phyloP scores from a whole-genome alignment of 305 asterid genomes.

The Rubia tinctorum region DNA sequence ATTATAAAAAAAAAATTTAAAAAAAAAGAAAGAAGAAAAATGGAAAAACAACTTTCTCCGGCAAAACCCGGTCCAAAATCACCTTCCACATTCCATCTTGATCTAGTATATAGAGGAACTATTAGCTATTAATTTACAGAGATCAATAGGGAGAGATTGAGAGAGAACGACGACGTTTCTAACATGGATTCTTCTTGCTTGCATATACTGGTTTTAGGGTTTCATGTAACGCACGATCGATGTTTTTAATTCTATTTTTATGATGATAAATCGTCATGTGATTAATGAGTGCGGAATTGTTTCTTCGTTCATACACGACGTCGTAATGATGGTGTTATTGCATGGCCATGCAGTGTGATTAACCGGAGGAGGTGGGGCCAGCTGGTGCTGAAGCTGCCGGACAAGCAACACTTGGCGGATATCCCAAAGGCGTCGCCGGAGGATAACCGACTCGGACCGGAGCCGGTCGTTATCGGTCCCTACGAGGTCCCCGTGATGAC shows the following conservation, averaged over 20 bases:
- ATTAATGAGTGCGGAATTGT: slow-evolving; percentile 34
- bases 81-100: slow-evolving; percentile 22
- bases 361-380: slow-evolving; percentile 13
- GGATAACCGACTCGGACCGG: slow-evolving; percentile 52
- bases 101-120: slow-evolving; percentile 4
- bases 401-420: slow-evolving; percentile 61
- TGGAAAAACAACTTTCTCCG: neutral
- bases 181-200: neutral
- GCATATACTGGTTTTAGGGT: too few relatives aligned
- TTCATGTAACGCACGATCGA: neutral
- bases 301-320: slow-evolving; percentile 29
- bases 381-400: slow-evolving; percentile 65
- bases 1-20: neutral
- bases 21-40: slow-evolving; percentile 4
- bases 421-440: slow-evolving; percentile 66
- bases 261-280: slow-evolving; percentile 24
- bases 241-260: slow-evolving; percentile 15
- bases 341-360: slow-evolving; percentile 50
- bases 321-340: slow-evolving; percentile 31
- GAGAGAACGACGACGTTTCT: slow-evolving; percentile 2
- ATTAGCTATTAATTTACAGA: slow-evolving; percentile 33
- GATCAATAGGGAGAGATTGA: slow-evolving; percentile 7
- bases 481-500: slow-evolving; percentile 37
- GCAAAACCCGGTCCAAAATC: slow-evolving; percentile 23
- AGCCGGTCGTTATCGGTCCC: slow-evolving; percentile 49